Evolutionary conservation across 2,329 filamentous ascomycete genomes (phyloP).

Genomic region (Paracoccidioides lutzii): DNA sequence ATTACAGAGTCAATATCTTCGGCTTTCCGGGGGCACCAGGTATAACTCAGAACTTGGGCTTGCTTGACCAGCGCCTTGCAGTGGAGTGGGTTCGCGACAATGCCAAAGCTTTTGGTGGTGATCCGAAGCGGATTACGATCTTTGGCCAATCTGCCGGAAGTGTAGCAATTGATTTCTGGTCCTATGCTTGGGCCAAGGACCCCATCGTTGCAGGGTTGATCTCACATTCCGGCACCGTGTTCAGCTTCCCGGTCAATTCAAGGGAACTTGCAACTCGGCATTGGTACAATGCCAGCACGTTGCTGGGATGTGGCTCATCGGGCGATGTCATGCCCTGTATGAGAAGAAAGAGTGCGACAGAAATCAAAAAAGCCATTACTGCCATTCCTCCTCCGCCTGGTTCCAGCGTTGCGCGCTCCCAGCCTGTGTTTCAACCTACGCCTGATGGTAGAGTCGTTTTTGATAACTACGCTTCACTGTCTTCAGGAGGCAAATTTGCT

Average conservation of each 20-base stretch:
- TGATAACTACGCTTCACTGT: constrained; percentile 26
- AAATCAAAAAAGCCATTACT: constrained; percentile 25
- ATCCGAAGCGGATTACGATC: constrained; percentile 33
- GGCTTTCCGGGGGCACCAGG: constrained; percentile 28
- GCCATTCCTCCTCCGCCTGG: constrained; percentile 20
- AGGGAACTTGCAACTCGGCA: constrained; percentile 23
- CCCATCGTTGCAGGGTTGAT: constrained; percentile 28
- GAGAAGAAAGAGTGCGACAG: constrained; percentile 22
- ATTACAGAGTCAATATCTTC: constrained; percentile 33
- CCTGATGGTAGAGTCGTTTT: constrained; percentile 33
- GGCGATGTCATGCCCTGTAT: constrained; percentile 27
- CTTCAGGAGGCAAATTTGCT: constrained; percentile 25
- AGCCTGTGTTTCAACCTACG: constrained; percentile 30
- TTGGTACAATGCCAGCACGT: constrained; percentile 31
- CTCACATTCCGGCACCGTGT: constrained; percentile 26
- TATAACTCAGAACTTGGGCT: constrained; percentile 27
- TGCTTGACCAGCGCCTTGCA: constrained; percentile 41
- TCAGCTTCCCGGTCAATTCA: constrained; percentile 34
- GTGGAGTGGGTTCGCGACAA: constrained; percentile 42
- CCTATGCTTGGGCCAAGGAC: constrained; percentile 19
- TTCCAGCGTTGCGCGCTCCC: constrained; percentile 20
- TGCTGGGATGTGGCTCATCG: constrained; percentile 27
- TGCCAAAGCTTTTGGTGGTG: constrained; percentile 40
- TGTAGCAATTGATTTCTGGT: constrained; percentile 13
- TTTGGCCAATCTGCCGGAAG: constrained; percentile 37